Evolutionary conservation across 768 basidiomycete genomes (phyloP), one percentile per base, ranked within the genome.

Genomic region (Lactarius pseudohatsudake): DNA sequence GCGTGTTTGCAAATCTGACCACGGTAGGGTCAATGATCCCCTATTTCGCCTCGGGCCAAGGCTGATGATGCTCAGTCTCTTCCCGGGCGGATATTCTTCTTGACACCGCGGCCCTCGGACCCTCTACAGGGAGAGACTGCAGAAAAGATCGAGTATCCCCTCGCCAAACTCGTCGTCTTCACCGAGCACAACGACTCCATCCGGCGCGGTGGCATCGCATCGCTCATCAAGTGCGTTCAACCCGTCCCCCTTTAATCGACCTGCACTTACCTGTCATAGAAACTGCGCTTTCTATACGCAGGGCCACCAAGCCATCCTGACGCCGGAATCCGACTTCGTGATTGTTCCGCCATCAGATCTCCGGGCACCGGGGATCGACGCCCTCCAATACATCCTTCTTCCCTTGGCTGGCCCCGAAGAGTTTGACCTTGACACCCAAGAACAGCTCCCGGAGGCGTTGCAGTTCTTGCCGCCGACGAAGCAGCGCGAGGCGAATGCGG

Each of bases 391-490:
- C 73, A 81, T 99, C 13, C 82, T 99, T 3, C 84, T 96, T 0
- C 96, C 97, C 0, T 80, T 99, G 2, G 94, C 96, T 50, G 96
- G 96, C 7, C 90, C 94, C 1, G 97, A 98, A 76, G 97, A 98
- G 76, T 88, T 92, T 66, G 95, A 97, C 64, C 81, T 96, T 1
- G 96, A 98, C 68, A 93, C 93, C 50, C 91, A 94, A 80, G 97
- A 99, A 70, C 86, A 86, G 53, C 82, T 99, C 0, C 94, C 90
- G 0, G 79, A 86, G 15, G 84, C 89, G 0, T 80, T 98, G 13
- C 97, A 99, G 75, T 90, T 98, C 77, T 84, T 97, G 4, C 91
- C 93, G 1, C 81, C 87, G 0, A 87, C 87, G 13, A 99, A 99
- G 76, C 83, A 78, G 64, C 86, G 97, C 36, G 97, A 99, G 73